Evolutionary conservation across 257 asterid genomes (phyloP), one percentile per base, ranked within the genome.

Genomic region (Solanum appendiculatum): DNA sequence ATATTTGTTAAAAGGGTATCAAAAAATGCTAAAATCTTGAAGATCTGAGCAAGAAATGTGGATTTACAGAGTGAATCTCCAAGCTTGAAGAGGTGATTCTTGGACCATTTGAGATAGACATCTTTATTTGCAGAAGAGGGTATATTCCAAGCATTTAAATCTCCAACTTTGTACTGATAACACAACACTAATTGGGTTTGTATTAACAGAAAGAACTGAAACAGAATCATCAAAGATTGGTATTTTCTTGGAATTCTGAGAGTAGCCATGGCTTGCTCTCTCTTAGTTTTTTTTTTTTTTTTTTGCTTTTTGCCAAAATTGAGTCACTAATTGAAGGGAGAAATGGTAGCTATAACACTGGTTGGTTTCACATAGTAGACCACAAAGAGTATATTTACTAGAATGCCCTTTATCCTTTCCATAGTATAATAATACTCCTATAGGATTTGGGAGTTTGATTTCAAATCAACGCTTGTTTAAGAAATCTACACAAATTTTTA

Each of bases 1-100:
- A 1, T 44, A 36, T 60, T 87, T 25, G 0, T 64, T 1, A 2
- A 42, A 70, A 69, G 82, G 39, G 40, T 68, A 34, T 68, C 2
- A 21, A 9, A 8, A 2, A 84, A 25, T 21, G 21, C 6, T 36
- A 44, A 66, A 85, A 68, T 25, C 80, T 66, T 13, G 34, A 69
- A 56, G 77, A 87, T 69, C 23, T 54, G 23, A 10, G 66, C 8
- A 77, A 44, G 68, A 60, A 83, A 23, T 20, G 69, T 9, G 14
- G 39, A 31, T 0, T 97, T 94, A 97, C 99, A 93, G 60, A 97
- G 75, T 66, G 98, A 92, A 82, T 97, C 99, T 80, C 98, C 99
- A 39, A 93, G 85, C 58, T 78, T 91, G 94, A 97, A 89, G 51
- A 72, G 69, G 89, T 93, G 92, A 88, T 74, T 77, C 39, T 92